Evolutionary conservation across 1,284 basidiomycete genomes (phyloP).

Genomic region (Puccinia coronata): DNA sequence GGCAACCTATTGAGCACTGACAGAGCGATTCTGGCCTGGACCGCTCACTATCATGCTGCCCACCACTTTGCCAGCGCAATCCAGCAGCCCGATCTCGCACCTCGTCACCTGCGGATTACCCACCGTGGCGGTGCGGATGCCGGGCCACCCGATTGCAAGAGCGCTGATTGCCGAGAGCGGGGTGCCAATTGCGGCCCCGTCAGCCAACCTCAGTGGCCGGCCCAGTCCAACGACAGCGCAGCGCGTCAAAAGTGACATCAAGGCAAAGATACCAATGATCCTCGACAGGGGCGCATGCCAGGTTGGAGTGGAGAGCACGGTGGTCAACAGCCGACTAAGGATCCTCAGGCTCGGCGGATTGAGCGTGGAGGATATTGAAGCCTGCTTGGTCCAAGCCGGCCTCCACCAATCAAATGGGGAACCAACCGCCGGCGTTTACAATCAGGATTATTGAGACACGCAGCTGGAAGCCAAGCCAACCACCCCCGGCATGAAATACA

Average conservation of each 20-base stretch:
- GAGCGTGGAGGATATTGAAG: conserved; percentile 81
- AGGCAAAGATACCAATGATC: conserved; percentile 71
- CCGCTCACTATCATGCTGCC: conserved; percentile 91
- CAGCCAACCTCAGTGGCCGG: conserved; percentile 89
- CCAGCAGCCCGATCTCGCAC: conserved; percentile 60
- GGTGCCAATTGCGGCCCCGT: conserved; percentile 86
- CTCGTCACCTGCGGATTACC: conserved; percentile 73
- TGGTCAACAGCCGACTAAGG: conserved; percentile 81
- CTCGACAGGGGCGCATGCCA: conserved; percentile 89
- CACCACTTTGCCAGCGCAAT: conserved; percentile 56
- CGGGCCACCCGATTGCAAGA: conserved; percentile 85
- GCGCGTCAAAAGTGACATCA: conserved; percentile 69
- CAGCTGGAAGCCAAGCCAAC: conserved; percentile 71
- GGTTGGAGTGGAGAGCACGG: conserved; percentile 93
- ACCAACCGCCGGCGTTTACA: not conserved
- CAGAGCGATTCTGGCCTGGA: conserved; percentile 90
- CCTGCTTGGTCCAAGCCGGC: conserved; percentile 62
- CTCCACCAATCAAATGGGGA: not conserved
- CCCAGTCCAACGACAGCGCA: conserved; percentile 89
- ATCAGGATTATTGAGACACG: conserved; percentile 57
- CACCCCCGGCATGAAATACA: conserved; percentile 99
- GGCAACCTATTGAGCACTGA: conserved; percentile 69
- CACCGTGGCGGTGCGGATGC: conserved; percentile 91
- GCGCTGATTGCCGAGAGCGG: conserved; percentile 78
- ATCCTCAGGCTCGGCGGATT: conserved; percentile 89